Evolutionary conservation across 306 rosid genomes (phyloP), one percentile per base, ranked within the genome.

Genomic region (Inga leiocalycina): DNA sequence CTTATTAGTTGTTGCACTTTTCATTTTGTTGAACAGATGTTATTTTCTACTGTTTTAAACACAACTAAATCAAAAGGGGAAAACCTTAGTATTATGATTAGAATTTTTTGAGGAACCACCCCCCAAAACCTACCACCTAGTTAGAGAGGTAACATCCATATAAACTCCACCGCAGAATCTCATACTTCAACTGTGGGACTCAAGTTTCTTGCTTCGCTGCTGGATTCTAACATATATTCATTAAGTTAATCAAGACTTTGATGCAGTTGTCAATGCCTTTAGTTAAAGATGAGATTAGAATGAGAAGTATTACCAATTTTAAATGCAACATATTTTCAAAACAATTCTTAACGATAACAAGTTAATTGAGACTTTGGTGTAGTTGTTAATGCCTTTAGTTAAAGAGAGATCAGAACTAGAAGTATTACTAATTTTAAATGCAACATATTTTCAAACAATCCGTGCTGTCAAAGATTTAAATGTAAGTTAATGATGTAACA

Each of bases 1-100:
- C 72, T 44, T 46, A 22, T 75, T 52, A 84, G 57, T 46, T 56
- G 57, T 37, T 45, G 71, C 51, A 52, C 24, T 65, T 74, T 45
- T 44, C 51, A 66, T 43, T 80, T 68, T 75, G 24, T 19, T 22
- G 10, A 41, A 78, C 70, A 30, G 1, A 59, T 66, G 84, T 72
- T 72, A 51, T 61, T 77, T 52, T 48, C 69, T 67, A 14, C 71
- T 65, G 16, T 62, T 62, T 4, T 62, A 24, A 62, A 27, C 17
- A 14, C 71, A 32, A 32, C 41, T 30, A 32, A 32, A 14, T 65
- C 10, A 15, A 65, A 32, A 10, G 43, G 10, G 71, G 43, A 5
- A 15, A 32, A 15, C 17, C 6, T 8, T 11, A 24, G 2, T 27
- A 10, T 30, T 64, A 4, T 27, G 69, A 64, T 30, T 11, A 2